Evolutionary conservation across 768 basidiomycete species (phyloP).

Genomic region (Boletus patriciae): DNA sequence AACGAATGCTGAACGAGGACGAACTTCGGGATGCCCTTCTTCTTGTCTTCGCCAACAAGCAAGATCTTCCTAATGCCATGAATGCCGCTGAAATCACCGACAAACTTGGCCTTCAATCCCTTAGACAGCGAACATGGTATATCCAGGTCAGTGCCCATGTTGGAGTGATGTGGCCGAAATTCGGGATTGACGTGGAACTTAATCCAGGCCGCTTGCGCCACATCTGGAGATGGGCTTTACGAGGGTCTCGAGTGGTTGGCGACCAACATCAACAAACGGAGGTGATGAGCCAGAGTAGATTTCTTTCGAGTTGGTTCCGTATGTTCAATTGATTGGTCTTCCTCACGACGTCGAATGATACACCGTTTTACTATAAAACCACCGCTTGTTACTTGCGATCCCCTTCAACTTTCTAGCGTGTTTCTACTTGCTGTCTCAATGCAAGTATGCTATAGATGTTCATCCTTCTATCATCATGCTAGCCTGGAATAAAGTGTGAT

Average conservation of each 20-base stretch:
- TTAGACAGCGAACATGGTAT: conserved; percentile 97
- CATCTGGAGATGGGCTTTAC: conserved; percentile 97
- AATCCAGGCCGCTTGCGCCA: conserved; percentile 90
- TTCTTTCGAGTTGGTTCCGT: conserved; percentile 41
- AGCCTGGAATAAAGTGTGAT: conserved; percentile 10
- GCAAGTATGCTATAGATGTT: conserved; percentile 23
- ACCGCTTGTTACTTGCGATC: conserved; percentile 32
- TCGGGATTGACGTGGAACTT: conserved; percentile 17
- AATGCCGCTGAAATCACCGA: conserved; percentile 99
- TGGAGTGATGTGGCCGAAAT: neutral
- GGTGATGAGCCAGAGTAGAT: conserved; percentile 50
- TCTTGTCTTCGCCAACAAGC: conserved; percentile 99
- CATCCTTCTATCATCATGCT: conserved; percentile 8
- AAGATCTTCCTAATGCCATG: conserved; percentile 99
- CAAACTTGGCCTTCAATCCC: conserved; percentile 96
- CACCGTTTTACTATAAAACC: conserved; percentile 43
- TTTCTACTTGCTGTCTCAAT: conserved; percentile 2
- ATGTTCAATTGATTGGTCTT: conserved; percentile 51
- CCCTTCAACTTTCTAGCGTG: conserved; percentile 25
- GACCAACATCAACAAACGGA: conserved; percentile 79
- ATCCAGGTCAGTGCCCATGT: conserved; percentile 67
- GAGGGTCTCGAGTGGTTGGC: conserved; percentile 98
- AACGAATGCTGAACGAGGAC: conserved; percentile 99
- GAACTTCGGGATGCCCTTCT: conserved; percentile 98
- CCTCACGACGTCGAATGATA: conserved; percentile 58